These are phyloP conservation scores for Pseudogymnoascus sp. DNA, from an alignment of 2,329 filamentous ascomycete species.

Conservation along the genomic window DNA sequence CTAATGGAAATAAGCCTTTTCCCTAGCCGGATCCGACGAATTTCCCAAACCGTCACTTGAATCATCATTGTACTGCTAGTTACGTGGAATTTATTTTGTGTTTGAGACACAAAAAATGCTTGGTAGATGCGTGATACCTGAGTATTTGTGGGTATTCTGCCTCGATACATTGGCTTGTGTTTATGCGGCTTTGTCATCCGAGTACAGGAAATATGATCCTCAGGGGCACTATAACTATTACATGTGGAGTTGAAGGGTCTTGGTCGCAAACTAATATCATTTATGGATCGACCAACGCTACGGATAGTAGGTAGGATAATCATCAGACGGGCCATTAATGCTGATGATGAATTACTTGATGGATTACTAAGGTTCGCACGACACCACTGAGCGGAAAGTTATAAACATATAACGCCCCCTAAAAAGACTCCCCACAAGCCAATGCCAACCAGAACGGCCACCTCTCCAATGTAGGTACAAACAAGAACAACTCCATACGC, in stretches of 20 bases:
- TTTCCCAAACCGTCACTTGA: not conserved
- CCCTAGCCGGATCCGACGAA: not conserved
- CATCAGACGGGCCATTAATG: not conserved
- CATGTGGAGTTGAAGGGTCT: not conserved
- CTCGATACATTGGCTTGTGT: not conserved
- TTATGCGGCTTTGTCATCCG: not conserved
- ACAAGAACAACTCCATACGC: not conserved
- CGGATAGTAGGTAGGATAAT: not conserved
- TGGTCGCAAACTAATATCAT: not conserved
- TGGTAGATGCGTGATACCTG: not conserved
- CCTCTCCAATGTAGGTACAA: not conserved
- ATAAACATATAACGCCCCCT: not conserved
- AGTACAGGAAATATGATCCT: not conserved
- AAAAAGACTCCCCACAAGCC: not conserved
- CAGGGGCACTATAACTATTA: not conserved
- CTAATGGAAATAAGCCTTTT: not conserved
- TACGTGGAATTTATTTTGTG: not conserved
- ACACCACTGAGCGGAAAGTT: not conserved
- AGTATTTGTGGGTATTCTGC: not conserved
- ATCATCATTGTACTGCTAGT: not conserved
- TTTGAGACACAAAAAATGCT: not conserved
- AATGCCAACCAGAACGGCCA: not conserved
- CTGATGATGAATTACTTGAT: not conserved
- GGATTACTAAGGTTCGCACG: conserved; percentile 1
- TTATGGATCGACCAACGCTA: not conserved